These are phyloP conservation scores for Cyclotella cryptica DNA, from an alignment of 108 stramenopile species.

Conservation along the genomic window DNA sequence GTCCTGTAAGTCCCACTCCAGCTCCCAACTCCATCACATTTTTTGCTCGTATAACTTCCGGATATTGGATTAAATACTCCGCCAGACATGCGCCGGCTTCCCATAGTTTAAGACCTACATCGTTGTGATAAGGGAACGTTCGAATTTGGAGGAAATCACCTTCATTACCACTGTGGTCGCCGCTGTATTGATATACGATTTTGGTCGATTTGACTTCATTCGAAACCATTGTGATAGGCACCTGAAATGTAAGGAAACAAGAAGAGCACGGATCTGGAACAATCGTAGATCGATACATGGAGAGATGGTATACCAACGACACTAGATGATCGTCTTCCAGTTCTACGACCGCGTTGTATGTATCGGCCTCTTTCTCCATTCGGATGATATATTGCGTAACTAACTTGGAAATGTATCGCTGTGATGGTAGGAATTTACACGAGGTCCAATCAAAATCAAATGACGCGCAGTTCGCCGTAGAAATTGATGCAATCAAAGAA, in stretches of 20 bases:
- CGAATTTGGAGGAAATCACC: conserved; percentile 46
- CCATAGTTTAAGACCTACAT: conserved; percentile 77
- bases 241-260: conserved; percentile 52
- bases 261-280: conserved; percentile 46
- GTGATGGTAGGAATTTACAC: conserved; percentile 46
- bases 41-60: conserved; percentile 28
- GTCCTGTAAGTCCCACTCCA: conserved; percentile 71
- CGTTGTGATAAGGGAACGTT: conserved; percentile 75
- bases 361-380: conserved; percentile 28
- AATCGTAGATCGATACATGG: conserved; percentile 11
- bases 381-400: conserved; percentile 41
- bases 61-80: conserved; percentile 60
- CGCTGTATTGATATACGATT: too few relatives aligned
- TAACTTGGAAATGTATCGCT: conserved; percentile 53
- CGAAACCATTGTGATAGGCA: conserved; percentile 34
- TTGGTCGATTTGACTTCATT: too few relatives aligned
- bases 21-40: conserved; percentile 71
- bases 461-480: background rate
- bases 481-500: conserved; percentile 14
- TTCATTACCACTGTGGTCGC: background rate
- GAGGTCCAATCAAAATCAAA: conserved; percentile 5
- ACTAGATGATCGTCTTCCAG: conserved; percentile 43
- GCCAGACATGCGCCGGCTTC: conserved; percentile 75
- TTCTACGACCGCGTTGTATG: background rate
- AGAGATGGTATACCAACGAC: conserved; percentile 42